phyloP scores from a whole-genome alignment of 1,284 basidiomycete species.

The Puccinia triticina region DNA sequence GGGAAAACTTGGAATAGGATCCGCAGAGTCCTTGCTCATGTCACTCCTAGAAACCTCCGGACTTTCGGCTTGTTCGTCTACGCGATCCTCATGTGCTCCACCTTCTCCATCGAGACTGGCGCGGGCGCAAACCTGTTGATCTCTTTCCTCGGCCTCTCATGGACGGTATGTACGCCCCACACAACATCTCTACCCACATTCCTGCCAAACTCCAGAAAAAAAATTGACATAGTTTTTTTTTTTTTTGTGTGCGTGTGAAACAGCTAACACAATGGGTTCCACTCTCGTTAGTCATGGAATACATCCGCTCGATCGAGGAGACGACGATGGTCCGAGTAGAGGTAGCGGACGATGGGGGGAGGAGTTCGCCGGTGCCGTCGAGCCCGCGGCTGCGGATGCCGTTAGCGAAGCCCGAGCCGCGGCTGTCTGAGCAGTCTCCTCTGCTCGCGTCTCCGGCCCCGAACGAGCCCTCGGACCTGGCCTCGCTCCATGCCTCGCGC shows the following conservation, averaged over 20 bases:
- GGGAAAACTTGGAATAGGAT: conserved; percentile 10
- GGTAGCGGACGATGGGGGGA: not conserved
- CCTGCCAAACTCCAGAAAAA: not conserved
- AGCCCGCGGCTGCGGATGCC: conserved; percentile 1
- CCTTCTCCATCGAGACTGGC: conserved; percentile 32
- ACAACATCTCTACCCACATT: not conserved
- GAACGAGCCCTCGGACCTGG: not conserved
- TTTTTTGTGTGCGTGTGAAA: not conserved
- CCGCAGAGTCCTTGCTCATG: not conserved
- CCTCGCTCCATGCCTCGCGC: not conserved
- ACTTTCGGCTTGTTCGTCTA: conserved; percentile 11
- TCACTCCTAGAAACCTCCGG: conserved; percentile 44
- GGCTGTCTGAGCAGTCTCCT: conserved; percentile 7
- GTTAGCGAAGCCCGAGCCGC: not conserved
- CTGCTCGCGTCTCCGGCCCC: not conserved
- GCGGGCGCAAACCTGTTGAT: conserved; percentile 15
- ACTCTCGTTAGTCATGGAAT: conserved; percentile 41
- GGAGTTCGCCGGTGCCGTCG: not conserved
- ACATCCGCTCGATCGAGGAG: conserved; percentile 41
- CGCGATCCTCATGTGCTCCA: conserved; percentile 27
- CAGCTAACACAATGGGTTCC: conserved; percentile 48
- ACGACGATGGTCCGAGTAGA: conserved; percentile 10
- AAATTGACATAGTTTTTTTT: too few species aligned
- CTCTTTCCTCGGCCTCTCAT: conserved; percentile 28
- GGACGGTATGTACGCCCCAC: conserved; percentile 25